phyloP scores from a whole-genome alignment of 2,329 filamentous ascomycete genomes.

The Colletotrichum zoysiae region DNA sequence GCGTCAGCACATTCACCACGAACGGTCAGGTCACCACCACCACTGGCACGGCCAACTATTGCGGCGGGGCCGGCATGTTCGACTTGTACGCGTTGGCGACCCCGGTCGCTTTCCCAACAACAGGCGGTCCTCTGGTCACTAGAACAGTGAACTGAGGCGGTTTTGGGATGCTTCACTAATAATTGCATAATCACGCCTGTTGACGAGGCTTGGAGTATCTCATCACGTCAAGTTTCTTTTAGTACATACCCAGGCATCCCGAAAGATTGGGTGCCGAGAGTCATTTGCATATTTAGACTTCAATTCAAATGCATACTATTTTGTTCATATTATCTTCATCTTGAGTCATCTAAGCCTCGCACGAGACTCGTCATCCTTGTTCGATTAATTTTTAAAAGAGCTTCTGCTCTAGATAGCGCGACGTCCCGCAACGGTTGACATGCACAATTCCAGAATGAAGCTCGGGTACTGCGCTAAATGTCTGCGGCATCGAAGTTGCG shows the following conservation, averaged over 20 bases:
- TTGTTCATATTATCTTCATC: background rate
- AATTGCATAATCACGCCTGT: constrained; percentile 16
- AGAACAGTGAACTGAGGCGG: constrained; percentile 19
- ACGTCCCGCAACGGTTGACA: background rate
- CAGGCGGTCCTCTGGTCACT: constrained; percentile 43
- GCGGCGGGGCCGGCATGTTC: constrained; percentile 51
- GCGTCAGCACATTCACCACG: constrained; percentile 43
- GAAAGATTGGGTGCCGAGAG: background rate
- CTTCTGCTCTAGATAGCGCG: background rate
- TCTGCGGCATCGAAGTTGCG: constrained; percentile 37
- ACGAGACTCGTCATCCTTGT: background rate
- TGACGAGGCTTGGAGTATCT: background rate
- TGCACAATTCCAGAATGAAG: background rate
- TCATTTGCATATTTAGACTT: constrained; percentile 10
- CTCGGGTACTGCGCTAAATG: background rate
- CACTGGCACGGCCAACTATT: constrained; percentile 47
- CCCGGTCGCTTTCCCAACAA: constrained; percentile 43
- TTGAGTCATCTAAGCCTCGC: too few relatives aligned
- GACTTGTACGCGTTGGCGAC: constrained; percentile 49
- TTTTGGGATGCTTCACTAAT: background rate
- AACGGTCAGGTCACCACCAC: constrained; percentile 43
- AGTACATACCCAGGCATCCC: constrained; percentile 16
- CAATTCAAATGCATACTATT: background rate
- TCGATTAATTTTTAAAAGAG: too few relatives aligned
- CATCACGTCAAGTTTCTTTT: background rate